Base-by-base conservation (phyloP, 176 grass and related monocot species). In the Triticum urartu region DNA sequence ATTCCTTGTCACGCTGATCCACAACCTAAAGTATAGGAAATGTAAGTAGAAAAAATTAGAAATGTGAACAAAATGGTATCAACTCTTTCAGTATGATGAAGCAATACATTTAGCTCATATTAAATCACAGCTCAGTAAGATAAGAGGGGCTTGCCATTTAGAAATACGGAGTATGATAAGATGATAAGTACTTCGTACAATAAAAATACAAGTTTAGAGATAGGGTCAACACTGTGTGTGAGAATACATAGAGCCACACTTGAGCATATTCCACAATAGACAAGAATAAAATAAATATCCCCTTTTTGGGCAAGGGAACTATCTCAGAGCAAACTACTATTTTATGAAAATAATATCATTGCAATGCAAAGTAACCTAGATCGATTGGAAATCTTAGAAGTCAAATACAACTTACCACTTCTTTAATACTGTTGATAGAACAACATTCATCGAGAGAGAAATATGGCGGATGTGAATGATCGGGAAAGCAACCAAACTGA, bases 351-450 rank as follows among this genome's bases (percentile, higher is more conserved):
- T 0, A 36, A 36, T 36, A 36, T 36, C 35, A 7, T 36, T 36
- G 35, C 35, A 36, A 36, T 36, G 35, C 35, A 36, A 36, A 36
- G 35, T 36, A 36, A 36, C 35, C 35, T 36, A 36, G 35, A 36
- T 36, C 7, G 35, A 36, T 36, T 36, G 67, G 22, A 87, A 87
- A 87, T 64, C 17, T 11, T 24, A 47, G 60, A 92, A 73, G 11
- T 39, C 48, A 87, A 72, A 64, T 35, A 50, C 58, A 64, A 78
- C 76, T 95, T 90, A 98, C 97, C 92, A 98, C 42, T 95, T 98
- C 93, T 68, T 85, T 82, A 86, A 98, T 95, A 76, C 84, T 78
- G 18, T 78, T 34, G 63, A 98, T 91, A 22, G 75, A 80, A 76
- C 93, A 98, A 20, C 34, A 86, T 63, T 84, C 87, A 80, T 95